These are phyloP conservation scores for Alternaria ethzedia DNA, from an alignment of 2,329 filamentous ascomycete genomes.

Conservation along the genomic window DNA sequence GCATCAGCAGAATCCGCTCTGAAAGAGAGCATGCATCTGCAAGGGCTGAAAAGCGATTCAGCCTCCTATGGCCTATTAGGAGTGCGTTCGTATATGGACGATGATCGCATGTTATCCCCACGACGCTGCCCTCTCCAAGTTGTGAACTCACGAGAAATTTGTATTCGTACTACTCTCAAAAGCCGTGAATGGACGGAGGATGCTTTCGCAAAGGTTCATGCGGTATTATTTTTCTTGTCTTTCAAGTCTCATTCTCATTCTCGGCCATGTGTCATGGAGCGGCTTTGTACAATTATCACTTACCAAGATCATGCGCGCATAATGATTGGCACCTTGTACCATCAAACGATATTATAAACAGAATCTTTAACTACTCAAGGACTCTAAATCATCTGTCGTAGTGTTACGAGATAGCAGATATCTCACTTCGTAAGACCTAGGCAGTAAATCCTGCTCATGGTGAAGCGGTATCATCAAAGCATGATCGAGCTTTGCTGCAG, in stretches of 20 bases:
- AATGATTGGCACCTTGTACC: background rate
- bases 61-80: background rate
- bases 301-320: background rate
- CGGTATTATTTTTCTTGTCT: background rate
- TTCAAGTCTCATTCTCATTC: background rate
- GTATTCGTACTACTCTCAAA: conserved; percentile 6
- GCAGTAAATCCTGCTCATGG: background rate
- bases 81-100: background rate
- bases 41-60: background rate
- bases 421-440: background rate
- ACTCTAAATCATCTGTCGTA: background rate
- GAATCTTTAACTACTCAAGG: background rate
- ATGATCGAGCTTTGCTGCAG: background rate
- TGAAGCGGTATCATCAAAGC: conserved; percentile 1
- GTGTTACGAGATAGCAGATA: background rate
- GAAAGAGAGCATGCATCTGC: background rate
- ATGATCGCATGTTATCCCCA: background rate
- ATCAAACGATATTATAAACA: background rate
- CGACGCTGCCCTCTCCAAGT: background rate
- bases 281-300: conserved; percentile 2
- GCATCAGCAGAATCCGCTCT: background rate
- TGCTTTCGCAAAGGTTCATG: background rate
- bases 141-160: background rate
- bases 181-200: background rate
- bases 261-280: background rate